These are phyloP conservation scores for Phytophthora hibernalis DNA, from an alignment of 352 stramenopile species.

Conservation along the genomic window DNA sequence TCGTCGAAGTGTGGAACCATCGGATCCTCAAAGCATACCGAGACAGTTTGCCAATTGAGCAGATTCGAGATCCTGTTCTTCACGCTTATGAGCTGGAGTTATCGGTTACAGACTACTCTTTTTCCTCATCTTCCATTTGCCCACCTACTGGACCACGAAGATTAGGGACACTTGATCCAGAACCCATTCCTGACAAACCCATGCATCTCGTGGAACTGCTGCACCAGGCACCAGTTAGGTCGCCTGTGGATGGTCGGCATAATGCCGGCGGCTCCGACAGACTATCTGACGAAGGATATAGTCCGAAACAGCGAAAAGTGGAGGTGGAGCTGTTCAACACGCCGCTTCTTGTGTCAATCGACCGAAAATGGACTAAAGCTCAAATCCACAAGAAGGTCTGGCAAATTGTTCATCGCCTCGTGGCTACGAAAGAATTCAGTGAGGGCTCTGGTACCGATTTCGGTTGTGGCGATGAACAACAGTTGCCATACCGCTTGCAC, in stretches of 20 bases:
- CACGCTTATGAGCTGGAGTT: constrained; percentile 92
- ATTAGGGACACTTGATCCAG: constrained; percentile 32
- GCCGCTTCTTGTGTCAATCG: constrained; percentile 76
- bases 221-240: constrained; percentile 71
- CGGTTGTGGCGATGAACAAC: constrained; percentile 43
- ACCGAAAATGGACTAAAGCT: constrained; percentile 61
- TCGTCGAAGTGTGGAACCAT: constrained; percentile 79
- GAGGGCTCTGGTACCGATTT: constrained; percentile 35
- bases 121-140: constrained; percentile 68
- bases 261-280: constrained; percentile 40
- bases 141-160: constrained; percentile 32
- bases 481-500: constrained; percentile 74
- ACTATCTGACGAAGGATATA: constrained; percentile 40
- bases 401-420: constrained; percentile 80
- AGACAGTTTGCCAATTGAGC: constrained; percentile 53
- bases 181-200: constrained; percentile 40
- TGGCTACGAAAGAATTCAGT: constrained; percentile 40
- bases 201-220: constrained; percentile 78
- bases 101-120: constrained; percentile 66
- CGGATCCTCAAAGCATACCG: constrained; percentile 65
- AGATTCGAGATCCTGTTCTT: constrained; percentile 59
- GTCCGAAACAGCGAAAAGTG: constrained; percentile 69
- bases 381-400: constrained; percentile 85
- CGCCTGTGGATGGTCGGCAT: constrained; percentile 53
- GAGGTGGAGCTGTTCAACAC: constrained; percentile 84